Percentiles rank a stretch among this genome's conserved stretches.
These are phyloP conservation scores for Ajuga reptans DNA, from an alignment of 305 asterid genomes.

Conservation along the genomic window DNA sequence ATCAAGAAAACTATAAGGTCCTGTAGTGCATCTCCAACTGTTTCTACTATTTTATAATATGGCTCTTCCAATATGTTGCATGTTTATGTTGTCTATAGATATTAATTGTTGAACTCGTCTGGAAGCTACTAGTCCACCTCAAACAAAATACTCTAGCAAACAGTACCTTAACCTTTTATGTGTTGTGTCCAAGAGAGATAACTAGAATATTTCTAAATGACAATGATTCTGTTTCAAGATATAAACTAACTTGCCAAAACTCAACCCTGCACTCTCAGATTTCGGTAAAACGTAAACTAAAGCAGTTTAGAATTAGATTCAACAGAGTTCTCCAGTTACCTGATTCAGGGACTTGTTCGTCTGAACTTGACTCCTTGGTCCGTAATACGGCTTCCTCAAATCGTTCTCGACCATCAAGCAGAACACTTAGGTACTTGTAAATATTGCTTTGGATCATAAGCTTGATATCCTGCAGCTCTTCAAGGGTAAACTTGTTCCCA, in stretches of 20 bases:
- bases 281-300: background rate
- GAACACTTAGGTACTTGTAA: slow-evolving; percentile 65
- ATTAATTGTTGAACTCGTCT: background rate
- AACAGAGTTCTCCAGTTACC: slow-evolving; percentile 20
- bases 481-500: slow-evolving; percentile 56
- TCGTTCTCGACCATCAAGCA: slow-evolving; percentile 73
- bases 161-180: background rate
- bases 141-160: background rate
- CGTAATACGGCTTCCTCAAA: slow-evolving; percentile 55
- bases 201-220: background rate
- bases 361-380: slow-evolving; percentile 19
- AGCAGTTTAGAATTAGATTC: background rate
- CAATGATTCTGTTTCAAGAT: background rate
- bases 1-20: no score
- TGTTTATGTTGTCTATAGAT: background rate
- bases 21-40: background rate
- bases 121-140: background rate
- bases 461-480: slow-evolving; percentile 71
- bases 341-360: slow-evolving; percentile 29
- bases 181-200: background rate
- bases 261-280: background rate
- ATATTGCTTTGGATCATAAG: slow-evolving; percentile 78
- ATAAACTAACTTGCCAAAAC: background rate
- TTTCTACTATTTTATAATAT: background rate
- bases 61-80: background rate